Evolutionary conservation across 2,329 filamentous ascomycete genomes (phyloP).

Genomic region (Macrophomina pseudophaseolina): DNA sequence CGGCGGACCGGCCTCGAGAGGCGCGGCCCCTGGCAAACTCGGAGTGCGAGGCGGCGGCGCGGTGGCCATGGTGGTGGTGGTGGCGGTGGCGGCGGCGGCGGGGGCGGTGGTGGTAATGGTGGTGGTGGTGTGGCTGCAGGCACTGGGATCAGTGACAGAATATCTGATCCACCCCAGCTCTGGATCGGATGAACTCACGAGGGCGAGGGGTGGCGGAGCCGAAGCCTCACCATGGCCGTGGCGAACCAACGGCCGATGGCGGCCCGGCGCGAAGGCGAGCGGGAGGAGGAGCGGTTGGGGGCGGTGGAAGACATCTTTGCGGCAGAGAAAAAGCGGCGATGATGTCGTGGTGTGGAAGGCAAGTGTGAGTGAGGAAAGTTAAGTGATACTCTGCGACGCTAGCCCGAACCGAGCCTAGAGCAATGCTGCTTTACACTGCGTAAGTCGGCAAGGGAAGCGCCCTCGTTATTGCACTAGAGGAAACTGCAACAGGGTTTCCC

Average conservation of each 20-base stretch:
- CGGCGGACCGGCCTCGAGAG: background rate
- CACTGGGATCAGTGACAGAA: background rate
- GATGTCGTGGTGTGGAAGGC: background rate
- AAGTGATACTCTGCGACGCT: background rate
- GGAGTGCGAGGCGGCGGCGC: background rate
- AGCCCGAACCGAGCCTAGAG: background rate
- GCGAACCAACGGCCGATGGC: constrained; percentile 13
- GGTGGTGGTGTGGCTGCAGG: too few species aligned
- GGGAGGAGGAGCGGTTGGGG: background rate
- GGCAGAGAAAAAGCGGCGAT: background rate
- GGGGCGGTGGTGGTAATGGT: too few species aligned
- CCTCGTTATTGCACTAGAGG: too few species aligned
- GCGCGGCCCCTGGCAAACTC: background rate
- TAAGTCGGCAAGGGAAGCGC: too few species aligned
- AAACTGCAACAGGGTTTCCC: too few species aligned
- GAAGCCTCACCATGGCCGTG: constrained; percentile 10
- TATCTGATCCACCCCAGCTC: background rate
- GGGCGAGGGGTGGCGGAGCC: background rate
- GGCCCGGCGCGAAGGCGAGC: background rate
- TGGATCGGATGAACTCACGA: background rate
- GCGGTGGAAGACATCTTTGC: background rate
- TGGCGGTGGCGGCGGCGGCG: too few species aligned
- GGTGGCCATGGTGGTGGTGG: background rate
- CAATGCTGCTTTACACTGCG: background rate
- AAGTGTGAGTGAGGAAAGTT: background rate